Evolutionary conservation across 2,329 filamentous ascomycete genomes (phyloP).

Genomic region (Ceratocystis diversiconidia): DNA sequence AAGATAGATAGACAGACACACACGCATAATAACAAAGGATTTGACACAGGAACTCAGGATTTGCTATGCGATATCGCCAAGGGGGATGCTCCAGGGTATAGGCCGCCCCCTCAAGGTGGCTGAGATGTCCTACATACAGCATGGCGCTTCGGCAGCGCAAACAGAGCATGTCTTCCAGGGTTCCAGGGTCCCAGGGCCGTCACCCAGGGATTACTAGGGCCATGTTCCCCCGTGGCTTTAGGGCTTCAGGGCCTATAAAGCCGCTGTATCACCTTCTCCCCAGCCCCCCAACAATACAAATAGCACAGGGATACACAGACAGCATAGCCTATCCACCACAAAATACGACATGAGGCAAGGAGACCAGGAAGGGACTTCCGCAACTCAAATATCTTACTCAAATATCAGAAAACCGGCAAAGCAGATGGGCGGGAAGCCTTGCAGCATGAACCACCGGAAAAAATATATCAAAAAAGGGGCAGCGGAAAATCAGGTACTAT

Average conservation of each 20-base stretch:
- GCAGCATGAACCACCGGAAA: no score
- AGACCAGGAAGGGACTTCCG: no score
- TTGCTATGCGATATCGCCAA: background rate
- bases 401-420: no score
- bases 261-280: background rate
- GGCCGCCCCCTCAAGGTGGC: background rate
- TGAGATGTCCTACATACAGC: background rate
- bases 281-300: background rate
- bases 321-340: no score
- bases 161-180: background rate
- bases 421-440: no score
- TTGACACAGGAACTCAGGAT: background rate
- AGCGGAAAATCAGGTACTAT: background rate
- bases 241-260: background rate
- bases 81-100: background rate
- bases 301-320: background rate
- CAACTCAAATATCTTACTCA: no score
- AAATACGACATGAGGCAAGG: no score
- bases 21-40: background rate
- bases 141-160: background rate
- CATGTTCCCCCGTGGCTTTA: background rate
- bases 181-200: background rate
- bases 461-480: background rate
- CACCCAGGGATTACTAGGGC: no score
- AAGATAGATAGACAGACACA: background rate